phyloP scores from a whole-genome alignment of 768 basidiomycete species.

The Kwoniella bestiolae region DNA sequence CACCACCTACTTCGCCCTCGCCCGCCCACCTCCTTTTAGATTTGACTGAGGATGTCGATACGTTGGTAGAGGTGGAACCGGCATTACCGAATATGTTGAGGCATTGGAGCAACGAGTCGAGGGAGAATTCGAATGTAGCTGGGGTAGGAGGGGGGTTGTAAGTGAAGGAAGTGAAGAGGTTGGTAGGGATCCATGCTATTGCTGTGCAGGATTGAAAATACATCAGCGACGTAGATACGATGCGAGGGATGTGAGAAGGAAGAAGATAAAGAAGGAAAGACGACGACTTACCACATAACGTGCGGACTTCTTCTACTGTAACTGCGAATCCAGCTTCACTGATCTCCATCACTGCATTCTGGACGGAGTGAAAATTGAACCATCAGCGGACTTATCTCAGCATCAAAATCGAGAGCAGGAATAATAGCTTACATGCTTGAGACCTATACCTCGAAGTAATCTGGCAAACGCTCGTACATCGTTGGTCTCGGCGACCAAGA shows the following conservation, averaged over 20 bases:
- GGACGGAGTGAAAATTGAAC: background rate
- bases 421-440: slow-evolving; percentile 78
- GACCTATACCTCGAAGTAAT: slow-evolving; percentile 79
- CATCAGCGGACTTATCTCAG: background rate
- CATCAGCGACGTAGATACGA: background rate
- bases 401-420: slow-evolving; percentile 37
- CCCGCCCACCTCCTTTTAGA: slow-evolving; percentile 58
- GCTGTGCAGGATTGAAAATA: slow-evolving; percentile 60
- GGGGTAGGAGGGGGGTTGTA: slow-evolving; percentile 60
- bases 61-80: slow-evolving; percentile 33
- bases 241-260: background rate
- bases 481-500: slow-evolving; percentile 56
- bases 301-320: slow-evolving; percentile 81
- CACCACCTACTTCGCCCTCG: slow-evolving; percentile 51
- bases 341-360: slow-evolving; percentile 74
- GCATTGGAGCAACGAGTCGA: slow-evolving; percentile 83
- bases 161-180: slow-evolving; percentile 77
- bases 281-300: slow-evolving; percentile 70
- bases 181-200: slow-evolving; percentile 77
- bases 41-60: slow-evolving; percentile 50
- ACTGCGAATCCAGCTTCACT: slow-evolving; percentile 72
- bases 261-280: too few relatives aligned
- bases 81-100: slow-evolving; percentile 93
- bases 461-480: slow-evolving; percentile 81
- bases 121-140: slow-evolving; percentile 73